Conservation (phyloP, 768 basidiomycete species). For the Lactarius hatsudake region DNA sequence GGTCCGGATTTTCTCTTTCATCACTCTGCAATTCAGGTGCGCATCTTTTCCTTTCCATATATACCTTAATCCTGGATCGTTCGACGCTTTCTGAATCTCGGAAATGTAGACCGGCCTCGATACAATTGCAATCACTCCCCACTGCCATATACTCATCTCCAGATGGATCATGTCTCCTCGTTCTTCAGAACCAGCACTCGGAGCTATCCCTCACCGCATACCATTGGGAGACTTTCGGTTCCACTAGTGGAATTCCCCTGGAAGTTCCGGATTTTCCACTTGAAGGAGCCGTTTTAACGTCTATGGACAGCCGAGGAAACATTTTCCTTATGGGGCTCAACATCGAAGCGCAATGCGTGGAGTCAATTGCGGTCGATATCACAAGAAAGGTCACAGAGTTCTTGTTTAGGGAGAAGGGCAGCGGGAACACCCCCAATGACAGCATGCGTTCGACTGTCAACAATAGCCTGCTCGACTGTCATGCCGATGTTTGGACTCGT, state of each 20-base stretch:
- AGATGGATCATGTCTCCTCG: constrained; percentile 52
- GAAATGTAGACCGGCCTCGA: constrained; percentile 41
- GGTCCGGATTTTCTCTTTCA: constrained; percentile 27
- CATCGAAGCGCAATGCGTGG: constrained; percentile 32
- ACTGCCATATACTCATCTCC: constrained; percentile 44
- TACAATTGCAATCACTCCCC: constrained; percentile 39
- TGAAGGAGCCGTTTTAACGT: constrained; percentile 39
- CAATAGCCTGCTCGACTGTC: constrained; percentile 32
- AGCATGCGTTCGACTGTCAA: constrained; percentile 33
- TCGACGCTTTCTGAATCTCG: not conserved
- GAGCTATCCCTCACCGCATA: not conserved
- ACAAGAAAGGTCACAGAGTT: constrained; percentile 56
- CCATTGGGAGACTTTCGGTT: not conserved
- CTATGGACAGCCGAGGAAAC: constrained; percentile 41
- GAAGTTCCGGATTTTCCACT: constrained; percentile 32
- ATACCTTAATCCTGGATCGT: too few relatives aligned
- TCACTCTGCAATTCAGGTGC: constrained; percentile 53
- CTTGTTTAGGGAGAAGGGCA: constrained; percentile 47
- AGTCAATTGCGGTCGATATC: constrained; percentile 50
- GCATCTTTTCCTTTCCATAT: too few relatives aligned
- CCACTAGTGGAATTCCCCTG: constrained; percentile 40
- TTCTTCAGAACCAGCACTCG: constrained; percentile 29
- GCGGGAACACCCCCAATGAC: constrained; percentile 24
- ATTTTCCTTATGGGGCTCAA: constrained; percentile 46
- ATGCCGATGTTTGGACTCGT: not conserved